Conservation (phyloP, 345 rosid genomes). For the Salix brachista region DNA sequence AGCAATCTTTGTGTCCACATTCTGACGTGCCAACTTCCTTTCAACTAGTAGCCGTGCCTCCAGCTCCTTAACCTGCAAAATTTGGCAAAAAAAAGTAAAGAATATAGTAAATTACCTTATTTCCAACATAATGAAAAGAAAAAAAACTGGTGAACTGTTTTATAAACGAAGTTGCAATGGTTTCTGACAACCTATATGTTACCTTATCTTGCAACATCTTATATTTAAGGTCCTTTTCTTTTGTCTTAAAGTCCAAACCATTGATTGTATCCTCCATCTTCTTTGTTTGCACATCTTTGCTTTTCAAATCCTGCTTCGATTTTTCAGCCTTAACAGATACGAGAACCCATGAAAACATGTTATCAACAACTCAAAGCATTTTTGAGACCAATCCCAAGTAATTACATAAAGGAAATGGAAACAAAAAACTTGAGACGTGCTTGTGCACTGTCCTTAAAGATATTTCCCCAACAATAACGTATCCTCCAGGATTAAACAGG, state of each 20-base stretch:
- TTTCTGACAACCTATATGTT: neutral
- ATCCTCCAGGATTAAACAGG: no score
- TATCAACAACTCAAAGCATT: no score
- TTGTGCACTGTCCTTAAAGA: no score
- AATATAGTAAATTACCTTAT: neutral
- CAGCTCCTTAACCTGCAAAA: conserved; percentile 73
- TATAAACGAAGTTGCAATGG: neutral
- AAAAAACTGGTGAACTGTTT: neutral
- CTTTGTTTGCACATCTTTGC: conserved; percentile 76
- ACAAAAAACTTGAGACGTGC: no score
- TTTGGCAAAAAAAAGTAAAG: neutral
- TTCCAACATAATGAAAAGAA: neutral
- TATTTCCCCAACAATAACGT: no score
- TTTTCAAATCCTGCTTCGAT: conserved; percentile 76
- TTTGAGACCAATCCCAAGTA: no score
- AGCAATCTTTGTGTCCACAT: conserved; percentile 82
- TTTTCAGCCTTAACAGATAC: conserved; percentile 54
- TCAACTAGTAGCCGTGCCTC: conserved; percentile 86
- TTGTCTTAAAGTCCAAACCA: conserved; percentile 64
- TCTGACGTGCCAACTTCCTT: conserved; percentile 93
- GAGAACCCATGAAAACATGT: neutral
- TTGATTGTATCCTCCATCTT: conserved; percentile 78
- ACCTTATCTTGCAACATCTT: conserved; percentile 88
- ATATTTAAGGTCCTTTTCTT: conserved; percentile 71
- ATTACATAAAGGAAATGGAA: no score